Evolutionary conservation across 768 basidiomycete species (phyloP).

Genomic region (Pisolithus tinctorius): DNA sequence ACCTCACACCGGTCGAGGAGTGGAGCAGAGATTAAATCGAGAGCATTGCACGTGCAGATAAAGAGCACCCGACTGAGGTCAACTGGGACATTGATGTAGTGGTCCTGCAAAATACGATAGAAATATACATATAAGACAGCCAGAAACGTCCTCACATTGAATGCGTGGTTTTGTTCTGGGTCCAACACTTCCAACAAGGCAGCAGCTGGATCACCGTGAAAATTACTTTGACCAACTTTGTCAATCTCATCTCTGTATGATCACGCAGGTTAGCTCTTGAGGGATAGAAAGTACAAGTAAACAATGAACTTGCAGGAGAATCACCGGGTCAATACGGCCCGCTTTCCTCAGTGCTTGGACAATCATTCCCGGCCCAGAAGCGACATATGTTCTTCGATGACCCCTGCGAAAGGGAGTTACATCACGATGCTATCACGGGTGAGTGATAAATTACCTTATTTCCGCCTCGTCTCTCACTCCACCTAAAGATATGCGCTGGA

Average conservation of each 20-base stretch:
- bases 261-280: background rate
- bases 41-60: constrained; percentile 86
- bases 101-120: constrained; percentile 48
- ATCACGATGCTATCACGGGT: background rate
- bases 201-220: constrained; percentile 89
- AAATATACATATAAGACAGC: background rate
- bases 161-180: constrained; percentile 86
- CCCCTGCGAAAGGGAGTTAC: constrained; percentile 27
- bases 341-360: constrained; percentile 85
- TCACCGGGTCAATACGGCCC: constrained; percentile 71
- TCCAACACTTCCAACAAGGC: constrained; percentile 89
- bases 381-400: constrained; percentile 85
- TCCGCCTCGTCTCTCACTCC: constrained; percentile 92
- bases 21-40: constrained; percentile 85
- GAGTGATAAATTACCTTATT: constrained; percentile 35
- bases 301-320: constrained; percentile 47
- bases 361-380: constrained; percentile 76
- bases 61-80: constrained; percentile 87
- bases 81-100: constrained; percentile 85
- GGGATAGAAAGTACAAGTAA: background rate
- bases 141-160: constrained; percentile 46
- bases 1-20: constrained; percentile 87
- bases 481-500: constrained; percentile 88
- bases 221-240: constrained; percentile 80
- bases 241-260: constrained; percentile 72